phyloP scores from a whole-genome alignment of 106 monocot genomes.

The Allium fistulosum region DNA sequence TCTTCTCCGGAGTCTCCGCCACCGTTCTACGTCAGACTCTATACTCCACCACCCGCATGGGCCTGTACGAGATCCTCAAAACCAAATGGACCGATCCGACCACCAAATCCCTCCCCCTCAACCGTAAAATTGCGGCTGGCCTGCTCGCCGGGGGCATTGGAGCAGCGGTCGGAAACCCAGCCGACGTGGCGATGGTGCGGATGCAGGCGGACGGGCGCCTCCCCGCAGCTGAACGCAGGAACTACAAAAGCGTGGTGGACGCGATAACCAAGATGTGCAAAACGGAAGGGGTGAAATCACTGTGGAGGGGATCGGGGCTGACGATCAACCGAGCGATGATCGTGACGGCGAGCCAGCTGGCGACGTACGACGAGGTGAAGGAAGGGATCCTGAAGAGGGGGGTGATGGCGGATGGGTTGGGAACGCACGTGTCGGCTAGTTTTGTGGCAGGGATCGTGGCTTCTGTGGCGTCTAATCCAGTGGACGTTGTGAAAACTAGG shows the following conservation, averaged over 20 bases:
- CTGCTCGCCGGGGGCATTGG: conserved; percentile 58
- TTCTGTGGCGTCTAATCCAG: conserved; percentile 52
- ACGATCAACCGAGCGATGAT: conserved; percentile 67
- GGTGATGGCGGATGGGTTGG: conserved; percentile 38
- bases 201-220: conserved; percentile 81
- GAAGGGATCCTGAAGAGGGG: conserved; percentile 34
- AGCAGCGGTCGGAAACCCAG: conserved; percentile 64
- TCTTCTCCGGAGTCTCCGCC: conserved; percentile 69
- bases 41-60: conserved; percentile 73
- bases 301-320: conserved; percentile 48
- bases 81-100: conserved; percentile 27
- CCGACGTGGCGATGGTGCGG: conserved; percentile 74
- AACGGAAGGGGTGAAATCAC: conserved; percentile 27
- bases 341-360: conserved; percentile 62
- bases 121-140: conserved; percentile 60
- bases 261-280: conserved; percentile 33
- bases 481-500: conserved; percentile 61
- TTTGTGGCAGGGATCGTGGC: conserved; percentile 50
- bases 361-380: conserved; percentile 62
- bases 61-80: conserved; percentile 64
- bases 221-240: conserved; percentile 37
- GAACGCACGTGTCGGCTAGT: conserved; percentile 49
- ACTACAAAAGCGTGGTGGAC: conserved; percentile 51
- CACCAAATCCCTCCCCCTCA: conserved; percentile 28
- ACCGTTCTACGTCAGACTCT: conserved; percentile 59